Percentiles rank a stretch among this genome's conserved stretches.
phyloP scores from a whole-genome alignment of 306 rosid species.

The Pyrus betulifolia region DNA sequence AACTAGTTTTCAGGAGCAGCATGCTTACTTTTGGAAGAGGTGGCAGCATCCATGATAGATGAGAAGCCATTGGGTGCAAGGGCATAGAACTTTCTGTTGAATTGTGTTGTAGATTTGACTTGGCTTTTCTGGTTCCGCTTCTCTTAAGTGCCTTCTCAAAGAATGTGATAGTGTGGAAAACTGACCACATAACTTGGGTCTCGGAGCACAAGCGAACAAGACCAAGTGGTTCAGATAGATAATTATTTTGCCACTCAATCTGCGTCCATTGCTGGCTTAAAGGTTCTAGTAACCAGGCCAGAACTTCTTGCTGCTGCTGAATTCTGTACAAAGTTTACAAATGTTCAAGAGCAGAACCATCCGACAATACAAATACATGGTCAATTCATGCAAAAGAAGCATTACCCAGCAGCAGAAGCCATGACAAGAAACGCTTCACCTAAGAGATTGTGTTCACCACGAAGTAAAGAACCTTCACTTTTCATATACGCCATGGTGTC shows the following conservation, averaged over 20 bases:
- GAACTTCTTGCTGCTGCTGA: conserved; percentile 97
- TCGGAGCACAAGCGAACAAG: conserved; percentile 70
- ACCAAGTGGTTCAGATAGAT: conserved; percentile 79
- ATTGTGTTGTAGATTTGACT: conserved; percentile 44
- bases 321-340: conserved; percentile 47
- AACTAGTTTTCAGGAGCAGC: conserved; percentile 12
- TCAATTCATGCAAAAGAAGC: conserved; percentile 6
- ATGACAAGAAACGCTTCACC: conserved; percentile 98
- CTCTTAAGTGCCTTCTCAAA: conserved; percentile 98
- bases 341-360: conserved; percentile 4
- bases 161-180: conserved; percentile 81
- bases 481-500: conserved; percentile 81
- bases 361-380: conserved; percentile 6
- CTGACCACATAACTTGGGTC: conserved; percentile 78
- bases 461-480: conserved; percentile 80
- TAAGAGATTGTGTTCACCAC: conserved; percentile 90
- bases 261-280: conserved; percentile 83
- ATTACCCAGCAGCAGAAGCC: conserved; percentile 98
- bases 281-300: conserved; percentile 89
- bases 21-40: conserved; percentile 86
- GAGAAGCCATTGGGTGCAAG: conserved; percentile 79
- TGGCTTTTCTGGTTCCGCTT: conserved; percentile 75
- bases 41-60: conserved; percentile 89
- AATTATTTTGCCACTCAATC: conserved; percentile 82
- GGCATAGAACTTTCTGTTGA: conserved; percentile 39